These are phyloP conservation scores for Nicotiana tabacum DNA, from an alignment of 257 asterid genomes.

Conservation along the genomic window DNA sequence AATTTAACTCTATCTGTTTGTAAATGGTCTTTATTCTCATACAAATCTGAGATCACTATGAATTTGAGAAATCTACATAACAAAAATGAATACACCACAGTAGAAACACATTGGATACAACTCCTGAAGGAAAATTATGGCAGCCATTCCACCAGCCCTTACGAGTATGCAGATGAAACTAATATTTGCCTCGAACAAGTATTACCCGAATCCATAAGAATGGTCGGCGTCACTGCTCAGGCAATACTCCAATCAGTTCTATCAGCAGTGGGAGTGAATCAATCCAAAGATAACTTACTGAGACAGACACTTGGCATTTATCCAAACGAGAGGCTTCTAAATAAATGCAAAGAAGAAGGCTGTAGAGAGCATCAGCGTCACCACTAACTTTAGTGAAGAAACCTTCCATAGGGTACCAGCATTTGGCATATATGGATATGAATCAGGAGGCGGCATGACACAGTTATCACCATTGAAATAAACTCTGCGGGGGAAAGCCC, in stretches of 20 bases:
- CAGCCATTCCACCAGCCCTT: neutral
- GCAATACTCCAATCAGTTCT: neutral
- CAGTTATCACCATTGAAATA: conserved; percentile 31
- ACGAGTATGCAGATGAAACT: neutral
- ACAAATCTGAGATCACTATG: neutral
- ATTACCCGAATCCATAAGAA: neutral
- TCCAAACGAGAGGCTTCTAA: neutral
- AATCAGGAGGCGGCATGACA: conserved; percentile 31
- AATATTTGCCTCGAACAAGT: neutral
- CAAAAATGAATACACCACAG: conserved; percentile 1
- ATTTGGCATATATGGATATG: conserved; percentile 24
- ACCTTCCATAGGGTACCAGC: neutral
- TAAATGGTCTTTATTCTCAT: neutral
- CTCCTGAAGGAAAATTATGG: neutral
- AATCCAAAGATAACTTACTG: neutral
- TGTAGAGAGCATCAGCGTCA: neutral
- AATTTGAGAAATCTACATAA: neutral
- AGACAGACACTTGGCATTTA: neutral
- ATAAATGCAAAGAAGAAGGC: conserved; percentile 2
- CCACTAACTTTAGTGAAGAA: neutral
- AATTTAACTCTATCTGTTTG: neutral
- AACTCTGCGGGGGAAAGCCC: conserved; percentile 25
- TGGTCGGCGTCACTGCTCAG: neutral
- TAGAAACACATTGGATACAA: neutral
- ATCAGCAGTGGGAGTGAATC: neutral